phyloP scores from a whole-genome alignment of 129 eudicot genomes.

The Escallonia herrerae region DNA sequence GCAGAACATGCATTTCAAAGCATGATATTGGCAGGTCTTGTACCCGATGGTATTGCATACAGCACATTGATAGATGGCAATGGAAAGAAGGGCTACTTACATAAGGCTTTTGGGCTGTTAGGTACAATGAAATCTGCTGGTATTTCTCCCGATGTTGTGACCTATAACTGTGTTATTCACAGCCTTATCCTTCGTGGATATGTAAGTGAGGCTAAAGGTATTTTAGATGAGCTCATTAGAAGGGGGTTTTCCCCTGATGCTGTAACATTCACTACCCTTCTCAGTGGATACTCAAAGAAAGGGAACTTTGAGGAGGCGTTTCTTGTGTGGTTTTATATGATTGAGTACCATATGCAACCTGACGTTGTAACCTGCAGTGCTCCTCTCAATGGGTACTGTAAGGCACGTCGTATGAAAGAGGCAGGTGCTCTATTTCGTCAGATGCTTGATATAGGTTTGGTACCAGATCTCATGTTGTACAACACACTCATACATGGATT shows the following conservation, averaged over 20 bases:
- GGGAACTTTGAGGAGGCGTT: slow-evolving; percentile 30
- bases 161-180: slow-evolving; percentile 27
- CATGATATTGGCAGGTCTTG: slow-evolving; percentile 17
- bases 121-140: slow-evolving; percentile 22
- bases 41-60: slow-evolving; percentile 17
- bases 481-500: slow-evolving; percentile 34
- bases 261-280: slow-evolving; percentile 23
- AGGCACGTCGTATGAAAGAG: slow-evolving; percentile 23
- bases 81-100: slow-evolving; percentile 19
- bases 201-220: slow-evolving; percentile 20
- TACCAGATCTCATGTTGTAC: slow-evolving; percentile 33
- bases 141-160: slow-evolving; percentile 19
- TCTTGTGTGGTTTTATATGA: slow-evolving; percentile 26
- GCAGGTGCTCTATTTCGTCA: slow-evolving; percentile 22
- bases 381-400: slow-evolving; percentile 31
- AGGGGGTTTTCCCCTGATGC: slow-evolving; percentile 36
- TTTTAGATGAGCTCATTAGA: slow-evolving; percentile 26
- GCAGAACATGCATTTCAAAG: slow-evolving; percentile 17
- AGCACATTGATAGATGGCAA: slow-evolving; percentile 29
- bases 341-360: slow-evolving; percentile 13
- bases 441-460: slow-evolving; percentile 24
- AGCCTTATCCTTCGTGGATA: slow-evolving; percentile 20
- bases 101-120: slow-evolving; percentile 24
- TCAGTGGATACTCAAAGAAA: slow-evolving; percentile 22
- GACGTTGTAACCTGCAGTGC: slow-evolving; percentile 36